Conservation (phyloP, 176 grass and related monocot species). For the Alloteropsis semialata region DNA sequence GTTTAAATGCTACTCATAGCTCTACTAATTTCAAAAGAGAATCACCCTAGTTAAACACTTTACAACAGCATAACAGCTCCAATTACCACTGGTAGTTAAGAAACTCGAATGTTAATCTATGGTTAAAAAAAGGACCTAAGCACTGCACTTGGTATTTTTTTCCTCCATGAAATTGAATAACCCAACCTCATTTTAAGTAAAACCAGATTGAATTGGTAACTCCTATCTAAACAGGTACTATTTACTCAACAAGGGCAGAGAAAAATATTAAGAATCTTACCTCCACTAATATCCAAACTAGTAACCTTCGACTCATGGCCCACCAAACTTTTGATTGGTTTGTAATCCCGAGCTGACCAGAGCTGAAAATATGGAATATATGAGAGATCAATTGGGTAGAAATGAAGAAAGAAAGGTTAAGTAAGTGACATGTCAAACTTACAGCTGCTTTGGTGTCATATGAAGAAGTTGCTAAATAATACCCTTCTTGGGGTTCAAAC, state of each 20-base stretch:
- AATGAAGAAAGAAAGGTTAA: background rate
- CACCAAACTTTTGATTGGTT: constrained; percentile 82
- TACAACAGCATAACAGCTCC: background rate
- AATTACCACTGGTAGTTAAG: background rate
- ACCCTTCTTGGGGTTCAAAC: constrained; percentile 93
- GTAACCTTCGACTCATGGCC: constrained; percentile 94
- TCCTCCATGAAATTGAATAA: background rate
- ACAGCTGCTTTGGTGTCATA: constrained; percentile 92
- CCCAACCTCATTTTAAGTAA: background rate
- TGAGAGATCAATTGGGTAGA: constrained; percentile 12
- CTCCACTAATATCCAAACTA: constrained; percentile 92
- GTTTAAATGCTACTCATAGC: background rate
- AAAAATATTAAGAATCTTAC: constrained; percentile 39
- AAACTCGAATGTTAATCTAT: background rate
- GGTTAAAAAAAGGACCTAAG: background rate
- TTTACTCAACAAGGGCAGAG: background rate
- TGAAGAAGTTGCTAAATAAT: constrained; percentile 85
- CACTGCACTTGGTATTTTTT: background rate
- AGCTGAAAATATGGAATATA: constrained; percentile 46
- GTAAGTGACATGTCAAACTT: constrained; percentile 26
- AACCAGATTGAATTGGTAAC: constrained; percentile 1
- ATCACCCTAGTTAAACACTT: background rate
- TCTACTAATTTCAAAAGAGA: background rate
- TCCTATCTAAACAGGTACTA: constrained; percentile 9
- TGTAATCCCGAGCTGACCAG: constrained; percentile 90